Base-by-base conservation (phyloP, 1,284 basidiomycete species). In the Trametes sp. region DNA sequence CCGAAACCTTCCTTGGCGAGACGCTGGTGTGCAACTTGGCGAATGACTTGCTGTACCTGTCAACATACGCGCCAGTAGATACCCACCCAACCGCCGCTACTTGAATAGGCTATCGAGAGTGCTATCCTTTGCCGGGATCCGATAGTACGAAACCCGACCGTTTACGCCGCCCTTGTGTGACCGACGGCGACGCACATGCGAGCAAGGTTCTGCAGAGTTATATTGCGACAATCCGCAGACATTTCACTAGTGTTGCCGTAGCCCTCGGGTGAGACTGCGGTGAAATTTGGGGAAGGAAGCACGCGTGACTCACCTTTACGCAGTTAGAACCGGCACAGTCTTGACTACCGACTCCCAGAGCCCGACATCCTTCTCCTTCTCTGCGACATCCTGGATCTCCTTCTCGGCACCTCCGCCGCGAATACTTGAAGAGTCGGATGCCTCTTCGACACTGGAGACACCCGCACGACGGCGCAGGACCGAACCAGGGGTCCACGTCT, bases 401-500 rank as follows among this genome's bases (percentile, higher is more conserved):
- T n/a, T n/a, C n/a, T n/a, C n/a, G n/a, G n/a, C n/a, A n/a, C n/a
- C n/a, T n/a, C n/a, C n/a, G n/a, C n/a, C n/a, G n/a, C n/a, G n/a
- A n/a, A n/a, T n/a, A n/a, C n/a, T n/a, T n/a, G n/a, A n/a, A n/a
- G n/a, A n/a, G n/a, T n/a, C n/a, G n/a, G n/a, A n/a, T n/a, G n/a
- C n/a, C n/a, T n/a, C n/a, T n/a, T n/a, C n/a, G n/a, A n/a, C n/a
- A n/a, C n/a, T n/a, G n/a, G n/a, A n/a, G n/a, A n/a, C n/a, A n/a
- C n/a, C n/a, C n/a, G n/a, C n/a, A n/a, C n/a, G n/a, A n/a, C n/a
- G n/a, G n/a, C 41, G 19, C 5, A 4, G 41, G 41, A 6, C 6
- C 14, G 41, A 24, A 3, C 41, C 41, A 4, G 41, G 41, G 41
- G 41, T 77, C 60, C 78, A 78, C 67, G 82, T 73, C 35, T 49